Conservation (phyloP, 192 early-diverging fungal genomes). For the Coemansia sp. region DNA sequence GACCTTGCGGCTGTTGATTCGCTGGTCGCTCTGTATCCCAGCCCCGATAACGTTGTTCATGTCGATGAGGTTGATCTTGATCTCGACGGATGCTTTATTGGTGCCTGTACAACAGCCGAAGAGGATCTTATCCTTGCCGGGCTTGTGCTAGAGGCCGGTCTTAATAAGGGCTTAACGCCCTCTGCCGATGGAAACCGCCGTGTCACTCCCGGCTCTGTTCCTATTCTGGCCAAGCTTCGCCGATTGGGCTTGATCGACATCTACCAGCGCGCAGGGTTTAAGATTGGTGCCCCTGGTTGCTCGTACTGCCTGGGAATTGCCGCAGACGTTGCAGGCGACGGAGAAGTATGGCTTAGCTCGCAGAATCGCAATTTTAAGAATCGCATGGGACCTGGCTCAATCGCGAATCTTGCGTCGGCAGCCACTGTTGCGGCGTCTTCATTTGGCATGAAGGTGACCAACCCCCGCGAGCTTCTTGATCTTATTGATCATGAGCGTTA, state of each 20-base stretch:
- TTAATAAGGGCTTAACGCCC: conserved; percentile 68
- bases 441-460: conserved; percentile 70
- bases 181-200: conserved; percentile 63
- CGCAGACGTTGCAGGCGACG: conserved; percentile 73
- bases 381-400: conserved; percentile 79
- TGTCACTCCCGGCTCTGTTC: conserved; percentile 75
- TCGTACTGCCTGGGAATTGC: conserved; percentile 79
- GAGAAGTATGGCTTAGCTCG: conserved; percentile 78
- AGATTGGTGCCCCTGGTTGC: conserved; percentile 74
- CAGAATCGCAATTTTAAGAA: conserved; percentile 87
- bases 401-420: conserved; percentile 74
- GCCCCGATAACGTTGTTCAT: conserved; percentile 73
- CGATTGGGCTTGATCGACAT: conserved; percentile 69
- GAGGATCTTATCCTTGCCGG: conserved; percentile 78
- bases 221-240: conserved; percentile 75
- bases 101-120: conserved; percentile 80
- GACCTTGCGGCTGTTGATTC: conserved; percentile 71
- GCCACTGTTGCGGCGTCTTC: conserved; percentile 77
- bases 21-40: conserved; percentile 68
- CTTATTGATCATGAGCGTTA: conserved; percentile 63
- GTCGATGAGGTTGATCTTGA: conserved; percentile 64
- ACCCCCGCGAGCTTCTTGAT: conserved; percentile 68
- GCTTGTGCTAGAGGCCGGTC: conserved; percentile 70
- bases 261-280: conserved; percentile 75
- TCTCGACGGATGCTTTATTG: conserved; percentile 78